phyloP scores from a whole-genome alignment of 2,329 filamentous ascomycete species.

The Xylariales sp. region DNA sequence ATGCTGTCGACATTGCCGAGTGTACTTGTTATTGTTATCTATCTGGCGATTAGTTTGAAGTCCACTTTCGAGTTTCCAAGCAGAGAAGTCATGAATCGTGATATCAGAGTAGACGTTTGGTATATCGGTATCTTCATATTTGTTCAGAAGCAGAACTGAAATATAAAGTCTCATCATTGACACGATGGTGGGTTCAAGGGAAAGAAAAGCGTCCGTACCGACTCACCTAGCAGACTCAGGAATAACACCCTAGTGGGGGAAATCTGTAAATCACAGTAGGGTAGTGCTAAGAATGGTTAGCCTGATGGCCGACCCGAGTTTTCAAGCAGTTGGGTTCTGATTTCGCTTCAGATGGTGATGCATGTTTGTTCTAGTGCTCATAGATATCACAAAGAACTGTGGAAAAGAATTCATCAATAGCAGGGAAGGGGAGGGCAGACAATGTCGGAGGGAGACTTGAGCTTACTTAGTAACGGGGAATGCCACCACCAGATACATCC shows the following conservation, averaged over 20 bases:
- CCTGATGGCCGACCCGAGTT: not conserved
- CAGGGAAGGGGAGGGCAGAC: slow-evolving; percentile 18
- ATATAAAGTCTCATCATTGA: slow-evolving; percentile 60
- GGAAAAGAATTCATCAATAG: slow-evolving; percentile 52
- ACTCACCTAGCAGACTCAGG: not conserved
- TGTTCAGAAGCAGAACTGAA: slow-evolving; percentile 75
- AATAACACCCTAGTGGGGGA: no score
- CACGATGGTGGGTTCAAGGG: slow-evolving; percentile 13
- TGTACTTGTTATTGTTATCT: no score
- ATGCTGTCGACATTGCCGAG: no score
- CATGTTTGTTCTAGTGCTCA: slow-evolving; percentile 65
- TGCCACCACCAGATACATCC: no score
- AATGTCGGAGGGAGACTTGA: not conserved
- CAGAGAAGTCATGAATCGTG: slow-evolving; percentile 8
- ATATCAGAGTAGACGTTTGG: slow-evolving; percentile 60
- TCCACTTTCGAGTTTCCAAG: no score
- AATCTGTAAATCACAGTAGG: not conserved
- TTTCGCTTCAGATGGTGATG: slow-evolving; percentile 68
- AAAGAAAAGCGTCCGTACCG: not conserved
- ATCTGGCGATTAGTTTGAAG: no score
- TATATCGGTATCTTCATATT: slow-evolving; percentile 61
- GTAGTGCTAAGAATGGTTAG: not conserved
- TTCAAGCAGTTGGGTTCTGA: not conserved
- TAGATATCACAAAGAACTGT: slow-evolving; percentile 55
- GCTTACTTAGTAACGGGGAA: slow-evolving; percentile 2